These are phyloP conservation scores for Mycena latifolia DNA, from an alignment of 768 basidiomycete species.

Conservation along the genomic window DNA sequence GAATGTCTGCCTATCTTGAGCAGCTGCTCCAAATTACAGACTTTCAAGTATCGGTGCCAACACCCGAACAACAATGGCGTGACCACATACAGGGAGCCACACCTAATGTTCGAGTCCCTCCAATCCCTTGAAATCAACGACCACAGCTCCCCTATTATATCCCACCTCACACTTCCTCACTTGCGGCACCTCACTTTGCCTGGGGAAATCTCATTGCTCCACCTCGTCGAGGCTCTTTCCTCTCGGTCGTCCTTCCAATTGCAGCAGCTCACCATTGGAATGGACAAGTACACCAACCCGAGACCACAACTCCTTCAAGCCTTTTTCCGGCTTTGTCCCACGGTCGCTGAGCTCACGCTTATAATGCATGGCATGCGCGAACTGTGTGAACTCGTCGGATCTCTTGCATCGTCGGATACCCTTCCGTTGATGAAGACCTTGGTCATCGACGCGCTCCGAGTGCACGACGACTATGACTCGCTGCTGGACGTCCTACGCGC, in stretches of 20 bases:
- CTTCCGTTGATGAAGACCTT: neutral
- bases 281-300: neutral
- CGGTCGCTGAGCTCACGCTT: neutral
- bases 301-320: neutral
- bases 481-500: neutral
- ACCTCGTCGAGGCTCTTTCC: neutral
- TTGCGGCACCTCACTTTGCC: neutral
- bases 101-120: neutral
- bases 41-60: neutral
- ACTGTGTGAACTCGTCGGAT: neutral
- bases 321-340: neutral
- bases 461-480: neutral
- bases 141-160: neutral
- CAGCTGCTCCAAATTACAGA: conserved; percentile 3
- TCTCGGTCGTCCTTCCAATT: conserved; percentile 4
- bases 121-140: neutral
- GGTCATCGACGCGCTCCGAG: neutral
- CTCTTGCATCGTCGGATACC: neutral
- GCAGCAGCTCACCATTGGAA: neutral
- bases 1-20: neutral
- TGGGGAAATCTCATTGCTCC: neutral
- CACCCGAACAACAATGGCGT: no score
- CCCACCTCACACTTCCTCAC: conserved; percentile 7
- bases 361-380: no score
- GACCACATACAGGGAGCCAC: no score